Evolutionary conservation across 305 asterid species (phyloP).

Genomic region (Lippia alba): DNA sequence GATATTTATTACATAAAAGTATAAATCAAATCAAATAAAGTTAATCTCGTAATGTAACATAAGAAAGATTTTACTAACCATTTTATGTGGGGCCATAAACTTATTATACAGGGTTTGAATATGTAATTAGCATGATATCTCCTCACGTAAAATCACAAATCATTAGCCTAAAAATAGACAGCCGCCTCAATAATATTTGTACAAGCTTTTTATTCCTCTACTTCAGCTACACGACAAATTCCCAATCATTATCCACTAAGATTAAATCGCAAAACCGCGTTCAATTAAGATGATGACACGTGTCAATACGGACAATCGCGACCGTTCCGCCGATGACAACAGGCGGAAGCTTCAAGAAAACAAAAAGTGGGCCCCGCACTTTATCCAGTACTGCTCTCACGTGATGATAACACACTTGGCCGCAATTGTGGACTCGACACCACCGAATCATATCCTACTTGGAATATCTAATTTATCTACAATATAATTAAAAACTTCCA

Average conservation of each 20-base stretch:
- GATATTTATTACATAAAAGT: too few relatives aligned
- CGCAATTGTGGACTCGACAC: conserved; percentile 25
- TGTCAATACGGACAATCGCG: conserved; percentile 33
- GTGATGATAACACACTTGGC: conserved; percentile 39
- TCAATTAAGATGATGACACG: conserved; percentile 48
- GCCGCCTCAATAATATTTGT: conserved; percentile 49
- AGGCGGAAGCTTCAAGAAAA: conserved; percentile 48
- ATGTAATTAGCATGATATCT: too few relatives aligned
- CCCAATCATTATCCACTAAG: conserved; percentile 52
- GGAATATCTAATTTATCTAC: too few relatives aligned
- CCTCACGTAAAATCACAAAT: conserved; percentile 39
- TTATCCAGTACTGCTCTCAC: conserved; percentile 41
- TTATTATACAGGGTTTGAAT: too few relatives aligned
- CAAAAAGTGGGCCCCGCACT: conserved; percentile 32
- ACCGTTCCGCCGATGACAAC: conserved; percentile 34
- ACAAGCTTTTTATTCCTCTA: conserved; percentile 28
- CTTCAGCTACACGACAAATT: conserved; percentile 40
- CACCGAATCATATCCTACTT: background rate
- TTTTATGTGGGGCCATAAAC: too few relatives aligned
- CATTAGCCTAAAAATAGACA: conserved; percentile 44
- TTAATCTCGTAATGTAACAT: too few relatives aligned
- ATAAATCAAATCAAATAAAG: too few relatives aligned
- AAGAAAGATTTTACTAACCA: too few relatives aligned
- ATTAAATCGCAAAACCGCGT: background rate
- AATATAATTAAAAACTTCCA: too few relatives aligned